Percentiles rank a stretch among this genome's conserved stretches.
Conservation (phyloP, 169 alveolate species). For the Plasmodium chabaudi region DNA sequence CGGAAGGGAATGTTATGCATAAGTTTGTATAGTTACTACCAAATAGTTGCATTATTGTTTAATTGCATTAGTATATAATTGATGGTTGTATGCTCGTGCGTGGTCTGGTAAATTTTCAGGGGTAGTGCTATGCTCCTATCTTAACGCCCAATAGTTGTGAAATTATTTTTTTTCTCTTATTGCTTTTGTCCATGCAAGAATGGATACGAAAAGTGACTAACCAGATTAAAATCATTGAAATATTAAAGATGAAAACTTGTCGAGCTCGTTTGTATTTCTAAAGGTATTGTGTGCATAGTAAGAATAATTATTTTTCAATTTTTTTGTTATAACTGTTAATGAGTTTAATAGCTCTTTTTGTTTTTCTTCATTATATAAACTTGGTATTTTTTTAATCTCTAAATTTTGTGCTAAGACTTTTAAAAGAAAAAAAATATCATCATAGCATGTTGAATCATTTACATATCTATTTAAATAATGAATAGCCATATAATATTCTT, state of each 20-base stretch:
- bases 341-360: slow-evolving; percentile 73
- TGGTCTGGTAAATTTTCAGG: too few relatives aligned
- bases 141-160: too few relatives aligned
- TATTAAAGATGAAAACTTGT: neutral
- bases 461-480: slow-evolving; percentile 68
- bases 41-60: too few relatives aligned
- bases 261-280: slow-evolving; percentile 11
- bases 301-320: slow-evolving; percentile 31
- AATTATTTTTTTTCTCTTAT: too few relatives aligned
- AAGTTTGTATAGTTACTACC: too few relatives aligned
- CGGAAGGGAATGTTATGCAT: too few relatives aligned
- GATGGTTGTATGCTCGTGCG: too few relatives aligned
- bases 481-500: slow-evolving; percentile 74
- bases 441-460: slow-evolving; percentile 75
- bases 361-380: slow-evolving; percentile 67
- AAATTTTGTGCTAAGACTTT: slow-evolving; percentile 72
- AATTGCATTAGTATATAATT: too few relatives aligned
- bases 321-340: slow-evolving; percentile 40
- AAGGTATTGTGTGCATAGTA: slow-evolving; percentile 6
- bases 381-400: slow-evolving; percentile 73
- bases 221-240: neutral
- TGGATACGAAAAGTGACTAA: too few relatives aligned
- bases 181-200: too few relatives aligned
- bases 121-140: too few relatives aligned
- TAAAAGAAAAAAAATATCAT: slow-evolving; percentile 75